A percentile compares a stretch with the other conserved stretches of the same genome.
Evolutionary conservation across 1,139 yeast species (phyloP).

Genomic region (Lizanozyma gosingica): DNA sequence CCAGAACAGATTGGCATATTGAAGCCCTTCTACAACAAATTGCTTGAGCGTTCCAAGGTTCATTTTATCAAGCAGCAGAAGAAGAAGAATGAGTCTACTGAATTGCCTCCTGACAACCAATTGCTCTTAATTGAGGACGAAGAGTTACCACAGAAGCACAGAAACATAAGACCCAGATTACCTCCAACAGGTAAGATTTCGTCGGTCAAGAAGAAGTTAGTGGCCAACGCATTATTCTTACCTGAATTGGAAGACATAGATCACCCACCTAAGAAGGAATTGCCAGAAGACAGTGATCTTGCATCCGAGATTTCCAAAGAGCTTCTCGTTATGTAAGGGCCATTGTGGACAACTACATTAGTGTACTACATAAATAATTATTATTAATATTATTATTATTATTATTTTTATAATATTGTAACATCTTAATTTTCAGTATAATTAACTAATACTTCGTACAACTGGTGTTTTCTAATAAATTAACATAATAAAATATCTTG

Average conservation of each 20-base stretch:
- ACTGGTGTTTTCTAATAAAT: too few relatives aligned
- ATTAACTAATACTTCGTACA: too few relatives aligned
- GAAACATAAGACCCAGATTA: slow-evolving; percentile 72
- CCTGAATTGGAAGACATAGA: slow-evolving; percentile 17
- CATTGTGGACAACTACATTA: too few relatives aligned
- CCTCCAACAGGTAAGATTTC: slow-evolving; percentile 92
- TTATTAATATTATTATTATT: too few relatives aligned
- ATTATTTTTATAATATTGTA: too few relatives aligned
- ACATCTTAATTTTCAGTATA: too few relatives aligned
- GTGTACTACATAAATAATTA: too few relatives aligned
- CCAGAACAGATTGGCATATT: slow-evolving; percentile 50
- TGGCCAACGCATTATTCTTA: slow-evolving; percentile 42
- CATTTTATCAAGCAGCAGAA: slow-evolving; percentile 41
- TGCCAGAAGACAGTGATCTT: not conserved
- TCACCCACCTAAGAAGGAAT: not conserved
- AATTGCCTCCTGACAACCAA: slow-evolving; percentile 32
- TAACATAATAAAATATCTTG: too few relatives aligned
- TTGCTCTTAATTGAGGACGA: slow-evolving; percentile 64
- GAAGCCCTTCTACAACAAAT: slow-evolving; percentile 45
- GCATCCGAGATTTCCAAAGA: not conserved
- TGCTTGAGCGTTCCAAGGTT: slow-evolving; percentile 44
- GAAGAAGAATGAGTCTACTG: slow-evolving; percentile 43
- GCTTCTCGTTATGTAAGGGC: not conserved
- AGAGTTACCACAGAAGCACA: slow-evolving; percentile 70
- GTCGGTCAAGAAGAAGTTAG: slow-evolving; percentile 53